Evolutionary conservation across 768 basidiomycete species (phyloP).

Genomic region (Macrocybe gigantea): DNA sequence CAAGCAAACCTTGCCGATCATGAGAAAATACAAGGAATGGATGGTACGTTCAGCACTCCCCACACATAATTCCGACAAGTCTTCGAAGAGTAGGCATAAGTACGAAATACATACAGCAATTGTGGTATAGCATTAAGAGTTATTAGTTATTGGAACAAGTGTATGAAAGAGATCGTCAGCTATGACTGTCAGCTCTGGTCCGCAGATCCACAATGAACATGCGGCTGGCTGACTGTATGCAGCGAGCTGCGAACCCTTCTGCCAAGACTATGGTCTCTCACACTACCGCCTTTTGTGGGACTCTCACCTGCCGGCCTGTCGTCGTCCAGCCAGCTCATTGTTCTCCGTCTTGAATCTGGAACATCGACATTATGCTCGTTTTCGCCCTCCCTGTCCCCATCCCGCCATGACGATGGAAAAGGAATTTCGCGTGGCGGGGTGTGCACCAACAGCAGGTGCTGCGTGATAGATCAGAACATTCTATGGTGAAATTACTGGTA

Average conservation of each 20-base stretch:
- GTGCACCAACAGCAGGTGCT: conserved; percentile 63
- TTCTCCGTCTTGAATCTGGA: conserved; percentile 25
- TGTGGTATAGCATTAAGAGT: no score
- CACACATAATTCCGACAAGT: conserved; percentile 18
- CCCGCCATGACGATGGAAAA: conserved; percentile 14
- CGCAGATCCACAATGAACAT: no score
- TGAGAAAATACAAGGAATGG: conserved; percentile 77
- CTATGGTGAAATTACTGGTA: background rate
- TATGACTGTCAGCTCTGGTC: no score
- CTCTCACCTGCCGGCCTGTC: conserved; percentile 13
- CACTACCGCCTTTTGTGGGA: conserved; percentile 6
- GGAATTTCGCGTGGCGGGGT: conserved; percentile 52
- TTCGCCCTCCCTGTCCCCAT: conserved; percentile 31
- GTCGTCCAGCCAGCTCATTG: conserved; percentile 36
- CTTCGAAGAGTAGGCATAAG: background rate
- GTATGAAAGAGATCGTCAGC: no score
- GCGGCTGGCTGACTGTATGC: no score
- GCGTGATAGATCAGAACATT: conserved; percentile 6
- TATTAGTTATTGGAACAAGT: no score
- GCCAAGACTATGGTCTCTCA: background rate
- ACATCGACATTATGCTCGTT: conserved; percentile 19
- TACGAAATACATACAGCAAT: background rate
- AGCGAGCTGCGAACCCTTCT: no score
- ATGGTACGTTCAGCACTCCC: conserved; percentile 48
- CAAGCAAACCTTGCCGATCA: conserved; percentile 88